Percentiles rank a stretch among this genome's conserved stretches.
Evolutionary conservation across 1,284 basidiomycete genomes (phyloP).

Genomic region (Trichosporon inkin): DNA sequence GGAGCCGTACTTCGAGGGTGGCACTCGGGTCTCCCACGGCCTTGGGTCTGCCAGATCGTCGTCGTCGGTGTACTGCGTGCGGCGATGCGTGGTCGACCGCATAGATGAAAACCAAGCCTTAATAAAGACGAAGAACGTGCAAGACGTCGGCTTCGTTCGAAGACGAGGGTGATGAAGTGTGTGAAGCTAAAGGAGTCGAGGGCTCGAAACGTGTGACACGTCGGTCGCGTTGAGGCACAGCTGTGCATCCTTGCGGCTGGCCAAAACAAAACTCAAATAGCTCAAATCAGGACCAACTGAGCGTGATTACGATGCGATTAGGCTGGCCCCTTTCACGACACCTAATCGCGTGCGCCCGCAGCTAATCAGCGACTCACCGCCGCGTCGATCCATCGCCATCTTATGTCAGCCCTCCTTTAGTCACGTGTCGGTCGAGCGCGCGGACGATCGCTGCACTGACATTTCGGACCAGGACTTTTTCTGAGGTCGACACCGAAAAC

Average conservation of each 20-base stretch:
- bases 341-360: not conserved
- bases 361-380: not conserved
- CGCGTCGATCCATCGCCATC: not conserved
- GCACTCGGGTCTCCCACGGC: conserved; percentile 43
- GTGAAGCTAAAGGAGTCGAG: not conserved
- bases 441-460: not conserved
- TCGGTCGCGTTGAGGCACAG: conserved; percentile 7
- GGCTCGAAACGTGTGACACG: conserved; percentile 2
- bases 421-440: not conserved
- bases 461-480: conserved; percentile 3
- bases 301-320: not conserved
- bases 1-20: conserved; percentile 37
- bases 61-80: conserved; percentile 27
- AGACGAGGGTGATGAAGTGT: not conserved
- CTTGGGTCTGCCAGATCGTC: conserved; percentile 41
- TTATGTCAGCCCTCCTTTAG: not conserved
- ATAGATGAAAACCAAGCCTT: conserved; percentile 12
- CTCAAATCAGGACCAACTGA: not conserved
- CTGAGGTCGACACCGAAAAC: conserved; percentile 8
- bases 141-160: conserved; percentile 3
- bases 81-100: conserved; percentile 26
- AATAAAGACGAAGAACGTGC: conserved; percentile 2
- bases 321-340: not conserved
- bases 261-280: conserved; percentile 9
- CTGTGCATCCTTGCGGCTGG: not conserved